Evolutionary conservation across 169 alveolate species (phyloP).

Genomic region (Babesia bovis): DNA sequence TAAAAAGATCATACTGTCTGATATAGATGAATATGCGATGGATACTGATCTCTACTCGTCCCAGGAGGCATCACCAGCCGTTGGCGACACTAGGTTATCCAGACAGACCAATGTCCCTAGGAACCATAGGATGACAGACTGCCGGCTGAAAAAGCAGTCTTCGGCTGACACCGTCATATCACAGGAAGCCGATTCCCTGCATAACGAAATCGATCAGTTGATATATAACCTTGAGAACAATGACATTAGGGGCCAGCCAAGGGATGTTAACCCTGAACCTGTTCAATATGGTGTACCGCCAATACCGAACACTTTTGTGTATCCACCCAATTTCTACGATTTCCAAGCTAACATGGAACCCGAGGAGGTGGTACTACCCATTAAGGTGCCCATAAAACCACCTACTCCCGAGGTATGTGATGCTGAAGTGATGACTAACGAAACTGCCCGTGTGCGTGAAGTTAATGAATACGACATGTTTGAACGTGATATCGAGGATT

Average conservation of each 20-base stretch:
- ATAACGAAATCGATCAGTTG: conserved; percentile 41
- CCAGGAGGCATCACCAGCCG: not conserved
- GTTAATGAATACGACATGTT: conserved; percentile 8
- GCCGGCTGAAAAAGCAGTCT: not conserved
- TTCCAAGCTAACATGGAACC: not conserved
- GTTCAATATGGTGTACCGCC: not conserved
- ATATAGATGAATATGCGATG: not conserved
- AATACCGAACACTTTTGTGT: not conserved
- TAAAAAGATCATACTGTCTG: not conserved
- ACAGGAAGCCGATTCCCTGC: conserved; percentile 35
- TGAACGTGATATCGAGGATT: conserved; percentile 26
- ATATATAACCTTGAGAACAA: conserved; percentile 23
- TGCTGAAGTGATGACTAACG: conserved; percentile 22
- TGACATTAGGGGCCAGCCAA: not conserved
- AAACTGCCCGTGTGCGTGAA: conserved; percentile 19
- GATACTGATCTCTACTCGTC: not conserved
- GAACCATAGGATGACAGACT: not conserved
- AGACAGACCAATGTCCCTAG: not conserved
- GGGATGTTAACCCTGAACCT: no score
- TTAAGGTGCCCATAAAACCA: conserved; percentile 22
- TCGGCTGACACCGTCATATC: not conserved
- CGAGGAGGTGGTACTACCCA: conserved; percentile 4
- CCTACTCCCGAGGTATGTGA: conserved; percentile 13
- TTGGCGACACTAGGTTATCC: not conserved
- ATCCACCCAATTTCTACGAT: not conserved